Evolutionary conservation across 257 asterid species (phyloP), one percentile per base, ranked within the genome.

Genomic region (Ligustrum vulgare): DNA sequence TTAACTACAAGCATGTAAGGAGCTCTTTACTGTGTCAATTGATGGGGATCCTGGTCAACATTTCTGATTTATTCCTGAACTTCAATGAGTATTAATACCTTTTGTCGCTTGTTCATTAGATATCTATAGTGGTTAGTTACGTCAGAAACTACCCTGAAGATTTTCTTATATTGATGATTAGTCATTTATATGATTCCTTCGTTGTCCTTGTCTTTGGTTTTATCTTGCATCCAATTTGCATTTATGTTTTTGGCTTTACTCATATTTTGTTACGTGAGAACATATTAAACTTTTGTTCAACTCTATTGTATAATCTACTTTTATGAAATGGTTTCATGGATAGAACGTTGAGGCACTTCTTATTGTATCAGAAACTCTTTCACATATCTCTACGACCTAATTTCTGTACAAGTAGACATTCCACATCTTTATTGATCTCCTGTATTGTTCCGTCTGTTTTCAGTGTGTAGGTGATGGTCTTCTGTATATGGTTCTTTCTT

Each of bases 401-500:
- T 51, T 23, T 16, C 62, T 18, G 23, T 8, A 51, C 23, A 5
- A 18, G 62, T 51, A 32, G 70, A 63, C 67, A 35, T 73, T 80
- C 18, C 66, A 35, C 39, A 43, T 43, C 51, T 37, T 63, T 65
- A 72, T 47, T 66, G 73, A 28, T 78, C 65, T 67, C 65, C 51
- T 51, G 56, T 58, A 31, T 37, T 56, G n/a, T 63, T 28, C 15
- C 13, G 71, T 60, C 31, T 58, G 43, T 72, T 64, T 76, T 67
- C 62, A 72, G 76, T 77, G 43, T 72, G 71, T 80, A 94, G 98
- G 99, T 65, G 99, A 94, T 84, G 99, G 92, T 78, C 84, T 91
- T 76, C 98, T 51, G 23, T 51, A 51, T 18, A 11, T 51, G 62
- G 6, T 51, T 51, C 25, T 23, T 51, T 51, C 62, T 49, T 3